A percentile compares a stretch with the other conserved stretches of the same genome.
Evolutionary conservation across 1,284 basidiomycete genomes (phyloP).

Genomic region (Ceraceosorus guamensis): DNA sequence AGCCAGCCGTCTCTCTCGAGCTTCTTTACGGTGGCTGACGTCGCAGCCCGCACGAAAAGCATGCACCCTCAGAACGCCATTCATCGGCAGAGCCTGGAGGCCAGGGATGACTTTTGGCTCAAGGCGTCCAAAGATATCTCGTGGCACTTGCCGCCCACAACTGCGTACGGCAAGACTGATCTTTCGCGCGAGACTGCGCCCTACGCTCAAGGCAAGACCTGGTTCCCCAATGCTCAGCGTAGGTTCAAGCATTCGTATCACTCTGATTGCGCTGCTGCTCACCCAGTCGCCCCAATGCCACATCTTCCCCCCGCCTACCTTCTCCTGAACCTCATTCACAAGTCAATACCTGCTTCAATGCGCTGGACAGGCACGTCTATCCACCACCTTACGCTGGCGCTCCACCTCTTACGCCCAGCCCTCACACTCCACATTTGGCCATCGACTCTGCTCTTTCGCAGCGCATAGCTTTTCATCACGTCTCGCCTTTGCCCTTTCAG

Average conservation of each 20-base stretch:
- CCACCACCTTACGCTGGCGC: constrained; percentile 14
- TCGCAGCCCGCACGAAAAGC: not conserved
- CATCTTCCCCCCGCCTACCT: not conserved
- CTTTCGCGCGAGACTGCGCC: constrained; percentile 9
- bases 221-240: constrained; percentile 28
- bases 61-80: constrained; percentile 26
- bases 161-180: constrained; percentile 18
- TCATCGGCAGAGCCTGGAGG: constrained; percentile 23
- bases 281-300: not conserved
- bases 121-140: constrained; percentile 24
- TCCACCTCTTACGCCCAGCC: constrained; percentile 22
- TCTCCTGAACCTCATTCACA: not conserved
- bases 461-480: constrained; percentile 28
- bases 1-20: too few relatives aligned
- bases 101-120: constrained; percentile 31
- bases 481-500: constrained; percentile 32
- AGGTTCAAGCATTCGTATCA: not conserved
- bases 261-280: not conserved
- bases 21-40: too few relatives aligned
- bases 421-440: constrained; percentile 27
- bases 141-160: constrained; percentile 30
- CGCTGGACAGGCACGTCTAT: constrained; percentile 24
- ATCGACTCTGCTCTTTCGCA: constrained; percentile 17
- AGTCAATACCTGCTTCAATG: constrained; percentile 28
- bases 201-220: constrained; percentile 18